These are phyloP conservation scores for Inosperma sp. DNA, from an alignment of 768 basidiomycete species.

Conservation along the genomic window DNA sequence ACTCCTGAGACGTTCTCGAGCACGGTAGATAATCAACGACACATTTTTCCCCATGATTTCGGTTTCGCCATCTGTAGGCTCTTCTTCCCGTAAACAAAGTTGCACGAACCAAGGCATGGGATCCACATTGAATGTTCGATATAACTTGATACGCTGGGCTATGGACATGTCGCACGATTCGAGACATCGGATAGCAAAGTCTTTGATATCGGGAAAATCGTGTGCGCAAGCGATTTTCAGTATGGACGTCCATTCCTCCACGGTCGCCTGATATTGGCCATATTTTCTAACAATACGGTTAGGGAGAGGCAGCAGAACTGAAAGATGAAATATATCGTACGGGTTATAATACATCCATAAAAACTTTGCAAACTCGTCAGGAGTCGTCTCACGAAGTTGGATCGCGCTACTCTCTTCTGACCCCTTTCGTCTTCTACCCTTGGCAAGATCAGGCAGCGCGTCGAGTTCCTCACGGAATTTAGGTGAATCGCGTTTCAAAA, in stretches of 20 bases:
- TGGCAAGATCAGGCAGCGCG: constrained; percentile 21
- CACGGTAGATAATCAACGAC: constrained; percentile 44
- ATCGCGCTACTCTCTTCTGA: constrained; percentile 32
- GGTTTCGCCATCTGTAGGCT: constrained; percentile 53
- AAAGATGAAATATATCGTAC: constrained; percentile 36
- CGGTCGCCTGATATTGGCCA: constrained; percentile 45
- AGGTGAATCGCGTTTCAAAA: constrained; percentile 49
- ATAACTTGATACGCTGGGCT: constrained; percentile 40
- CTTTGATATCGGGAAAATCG: constrained; percentile 49
- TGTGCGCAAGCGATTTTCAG: constrained; percentile 53
- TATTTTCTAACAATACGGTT: constrained; percentile 42
- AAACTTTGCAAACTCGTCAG: constrained; percentile 49
- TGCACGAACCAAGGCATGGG: constrained; percentile 47
- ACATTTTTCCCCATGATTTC: constrained; percentile 48
- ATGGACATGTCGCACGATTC: constrained; percentile 24
- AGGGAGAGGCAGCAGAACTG: not conserved
- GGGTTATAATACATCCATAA: constrained; percentile 62
- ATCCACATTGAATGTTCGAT: constrained; percentile 47
- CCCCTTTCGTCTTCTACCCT: constrained; percentile 29
- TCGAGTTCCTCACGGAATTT: constrained; percentile 37
- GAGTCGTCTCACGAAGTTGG: constrained; percentile 38
- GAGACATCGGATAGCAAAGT: constrained; percentile 53
- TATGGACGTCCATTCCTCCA: constrained; percentile 55
- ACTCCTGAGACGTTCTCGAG: constrained; percentile 44
- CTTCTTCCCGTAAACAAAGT: constrained; percentile 46